These are phyloP conservation scores for Russula compacta DNA, from an alignment of 768 basidiomycete species.

Conservation along the genomic window DNA sequence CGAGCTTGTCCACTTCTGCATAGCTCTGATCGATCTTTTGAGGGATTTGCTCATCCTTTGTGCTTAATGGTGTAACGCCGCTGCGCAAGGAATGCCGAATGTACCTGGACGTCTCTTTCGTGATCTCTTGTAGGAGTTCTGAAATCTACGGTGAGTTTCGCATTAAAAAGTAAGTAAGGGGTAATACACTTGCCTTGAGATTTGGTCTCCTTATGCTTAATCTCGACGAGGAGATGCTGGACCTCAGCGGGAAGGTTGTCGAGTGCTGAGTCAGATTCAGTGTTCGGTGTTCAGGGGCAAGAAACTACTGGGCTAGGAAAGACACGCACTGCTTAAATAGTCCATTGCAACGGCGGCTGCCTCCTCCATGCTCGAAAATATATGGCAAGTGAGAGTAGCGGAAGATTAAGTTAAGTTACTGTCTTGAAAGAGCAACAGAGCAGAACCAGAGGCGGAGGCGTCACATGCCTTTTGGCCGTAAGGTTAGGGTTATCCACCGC, in stretches of 20 bases:
- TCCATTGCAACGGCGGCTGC: slow-evolving; percentile 42
- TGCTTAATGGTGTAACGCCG: slow-evolving; percentile 15
- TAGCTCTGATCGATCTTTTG: slow-evolving; percentile 27
- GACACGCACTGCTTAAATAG: slow-evolving; percentile 37
- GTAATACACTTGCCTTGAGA: slow-evolving; percentile 30
- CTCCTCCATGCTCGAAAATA: slow-evolving; percentile 32
- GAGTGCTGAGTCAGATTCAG: slow-evolving; percentile 29
- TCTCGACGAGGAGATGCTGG: slow-evolving; percentile 40
- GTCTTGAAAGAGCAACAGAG: too few relatives aligned
- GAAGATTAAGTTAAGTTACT: too few relatives aligned
- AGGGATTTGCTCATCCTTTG: slow-evolving; percentile 33
- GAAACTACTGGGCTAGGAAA: not conserved
- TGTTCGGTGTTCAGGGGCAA: not conserved
- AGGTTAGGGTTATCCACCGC: too few relatives aligned
- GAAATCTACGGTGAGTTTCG: not conserved
- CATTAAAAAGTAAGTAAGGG: too few relatives aligned
- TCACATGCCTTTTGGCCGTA: too few relatives aligned
- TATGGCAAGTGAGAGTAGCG: not conserved
- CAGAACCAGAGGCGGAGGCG: too few relatives aligned
- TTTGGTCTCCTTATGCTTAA: slow-evolving; percentile 35
- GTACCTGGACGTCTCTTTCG: slow-evolving; percentile 36
- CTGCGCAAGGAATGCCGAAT: slow-evolving; percentile 35
- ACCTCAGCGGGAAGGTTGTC: slow-evolving; percentile 44
- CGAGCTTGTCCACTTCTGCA: slow-evolving; percentile 27
- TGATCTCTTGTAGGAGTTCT: slow-evolving; percentile 39